Base-by-base conservation (phyloP, 805 yeast genomes). In the Suhomyces sp. region DNA sequence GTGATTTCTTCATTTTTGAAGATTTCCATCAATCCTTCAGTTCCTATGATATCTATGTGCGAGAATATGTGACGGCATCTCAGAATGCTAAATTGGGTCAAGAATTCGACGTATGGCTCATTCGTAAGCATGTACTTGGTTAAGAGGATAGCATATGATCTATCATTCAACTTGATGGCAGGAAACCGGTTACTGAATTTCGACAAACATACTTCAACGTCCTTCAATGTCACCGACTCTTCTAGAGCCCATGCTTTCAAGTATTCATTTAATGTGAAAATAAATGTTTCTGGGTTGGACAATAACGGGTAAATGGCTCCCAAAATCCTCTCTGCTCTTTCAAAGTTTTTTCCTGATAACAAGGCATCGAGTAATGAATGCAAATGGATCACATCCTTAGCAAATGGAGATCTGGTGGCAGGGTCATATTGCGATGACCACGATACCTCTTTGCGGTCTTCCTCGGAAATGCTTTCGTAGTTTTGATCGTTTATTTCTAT, bases 301-400 rank as follows among this genome's bases (percentile, higher is more conserved):
- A 42, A 56, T 14, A 78, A 56, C 14, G 76, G 76, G 32, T 79
- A 71, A 30, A 87, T 65, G 3, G 88, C 80, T 35, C 70, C 66
- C 25, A 88, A 58, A 14, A 87, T 78, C 16, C 80, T 63, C 44
- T 77, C 79, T 0, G 95, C 95, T 50, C 96, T 69, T 15, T 71
- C 74, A 46, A 72, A 75, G 51, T 84, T 83, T 35, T 72, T 72
- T 21, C 83, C 74, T 28, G 78, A 76, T 20, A 88, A 52, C 45
- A 90, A 81, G 0, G 93, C 91, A 48, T 88, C 95, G 25, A 87
- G 67, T 22, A 88, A 60, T 3, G 90, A 76, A 79, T 90, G 88
- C 13, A 83, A 66, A 48, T 82, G 82, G 35, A 70, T 65, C n/a
- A 76, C 73, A 43, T 78, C 82, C 51, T 73, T 75, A 5, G 83